phyloP scores from a whole-genome alignment of 163 green algal genomes.

The Chlorella variabilis region DNA sequence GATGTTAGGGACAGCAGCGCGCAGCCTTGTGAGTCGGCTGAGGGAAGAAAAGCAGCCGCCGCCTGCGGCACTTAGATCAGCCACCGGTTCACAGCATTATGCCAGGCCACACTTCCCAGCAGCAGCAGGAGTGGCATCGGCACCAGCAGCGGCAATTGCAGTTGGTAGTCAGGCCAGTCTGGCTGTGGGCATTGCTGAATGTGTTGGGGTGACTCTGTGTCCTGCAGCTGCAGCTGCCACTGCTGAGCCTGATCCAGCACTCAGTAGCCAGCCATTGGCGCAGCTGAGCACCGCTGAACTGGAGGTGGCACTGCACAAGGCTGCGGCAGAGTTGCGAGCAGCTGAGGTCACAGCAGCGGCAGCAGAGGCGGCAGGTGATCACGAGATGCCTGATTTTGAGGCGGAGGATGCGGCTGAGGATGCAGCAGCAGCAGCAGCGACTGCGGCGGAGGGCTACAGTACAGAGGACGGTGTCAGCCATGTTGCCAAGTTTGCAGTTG shows the following conservation, averaged over 20 bases:
- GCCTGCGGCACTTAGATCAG: no score
- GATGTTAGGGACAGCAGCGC: no score
- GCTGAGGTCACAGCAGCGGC: background rate
- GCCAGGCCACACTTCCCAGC: background rate
- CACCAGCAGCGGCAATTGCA: background rate
- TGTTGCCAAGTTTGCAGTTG: background rate
- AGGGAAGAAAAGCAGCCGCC: no score
- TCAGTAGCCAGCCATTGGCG: background rate
- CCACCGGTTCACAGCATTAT: no score
- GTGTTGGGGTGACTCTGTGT: no score
- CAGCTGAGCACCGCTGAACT: conserved; percentile 3
- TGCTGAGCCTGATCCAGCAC: no score
- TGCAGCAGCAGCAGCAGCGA: background rate
- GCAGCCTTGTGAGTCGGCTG: no score
- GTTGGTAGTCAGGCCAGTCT: background rate
- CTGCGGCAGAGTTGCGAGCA: conserved; percentile 15
- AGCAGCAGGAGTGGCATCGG: no score
- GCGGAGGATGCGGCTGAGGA: conserved; percentile 10
- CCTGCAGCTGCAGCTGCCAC: no score
- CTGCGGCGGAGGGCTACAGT: background rate
- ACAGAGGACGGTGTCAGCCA: background rate
- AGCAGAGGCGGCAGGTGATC: background rate
- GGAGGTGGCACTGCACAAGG: background rate
- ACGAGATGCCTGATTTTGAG: conserved; percentile 19
- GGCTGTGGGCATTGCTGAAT: no score